Evolutionary conservation across 1,139 yeast species (phyloP).

Genomic region (Candida pseudocylindracea): DNA sequence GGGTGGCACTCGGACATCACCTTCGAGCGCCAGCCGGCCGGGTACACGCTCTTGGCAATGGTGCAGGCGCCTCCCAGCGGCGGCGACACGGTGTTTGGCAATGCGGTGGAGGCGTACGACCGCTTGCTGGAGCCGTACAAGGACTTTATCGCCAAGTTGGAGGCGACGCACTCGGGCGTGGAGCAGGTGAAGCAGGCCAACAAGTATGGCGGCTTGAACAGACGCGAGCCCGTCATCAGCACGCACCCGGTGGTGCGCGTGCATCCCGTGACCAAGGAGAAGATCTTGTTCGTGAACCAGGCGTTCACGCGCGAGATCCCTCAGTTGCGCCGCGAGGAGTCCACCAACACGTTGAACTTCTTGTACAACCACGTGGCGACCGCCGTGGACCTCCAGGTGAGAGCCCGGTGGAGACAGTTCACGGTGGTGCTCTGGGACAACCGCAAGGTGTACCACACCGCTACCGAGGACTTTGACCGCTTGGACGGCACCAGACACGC

Average conservation of each 20-base stretch:
- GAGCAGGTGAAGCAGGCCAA: not conserved
- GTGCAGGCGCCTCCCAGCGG: slow-evolving; percentile 1
- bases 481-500: not conserved
- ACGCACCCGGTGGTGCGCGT: slow-evolving; percentile 1
- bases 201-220: not conserved
- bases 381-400: slow-evolving; percentile 1
- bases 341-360: slow-evolving; percentile 1
- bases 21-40: not conserved
- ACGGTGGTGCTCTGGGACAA: slow-evolving; percentile 1
- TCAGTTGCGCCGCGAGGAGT: not conserved
- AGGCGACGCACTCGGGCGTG: not conserved
- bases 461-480: not conserved
- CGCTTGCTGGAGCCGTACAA: not conserved
- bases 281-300: not conserved
- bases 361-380: not conserved
- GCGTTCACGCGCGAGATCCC: not conserved
- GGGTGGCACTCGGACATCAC: slow-evolving; percentile 1
- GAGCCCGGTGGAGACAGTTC: not conserved
- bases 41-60: not conserved
- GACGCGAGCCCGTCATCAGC: not conserved
- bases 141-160: not conserved
- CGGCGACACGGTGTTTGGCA: slow-evolving; percentile 1
- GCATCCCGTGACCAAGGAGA: slow-evolving; percentile 1
- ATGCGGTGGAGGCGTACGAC: slow-evolving; percentile 1
- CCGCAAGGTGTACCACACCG: slow-evolving; percentile 1